phyloP scores from a whole-genome alignment of 2,329 filamentous ascomycete species.

The Colletotrichum sp. region DNA sequence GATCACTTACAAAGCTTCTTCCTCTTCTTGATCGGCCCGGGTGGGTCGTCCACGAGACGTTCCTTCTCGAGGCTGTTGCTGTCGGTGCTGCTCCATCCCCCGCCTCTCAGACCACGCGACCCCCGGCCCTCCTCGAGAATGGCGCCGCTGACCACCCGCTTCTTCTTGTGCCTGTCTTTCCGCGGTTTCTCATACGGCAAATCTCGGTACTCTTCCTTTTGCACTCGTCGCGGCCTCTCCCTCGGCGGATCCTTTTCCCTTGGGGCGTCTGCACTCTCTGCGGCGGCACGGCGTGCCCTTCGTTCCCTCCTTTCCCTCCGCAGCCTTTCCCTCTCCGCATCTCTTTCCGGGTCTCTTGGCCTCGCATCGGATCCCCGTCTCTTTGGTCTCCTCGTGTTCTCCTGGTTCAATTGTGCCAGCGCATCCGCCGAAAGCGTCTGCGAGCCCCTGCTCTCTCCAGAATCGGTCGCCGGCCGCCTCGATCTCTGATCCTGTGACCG shows the following conservation, averaged over 20 bases:
- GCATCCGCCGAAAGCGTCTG: slow-evolving; percentile 56
- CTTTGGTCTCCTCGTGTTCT: slow-evolving; percentile 54
- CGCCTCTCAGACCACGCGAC: slow-evolving; percentile 46
- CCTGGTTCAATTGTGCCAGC: slow-evolving; percentile 68
- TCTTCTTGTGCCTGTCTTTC: slow-evolving; percentile 52
- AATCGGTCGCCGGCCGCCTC: slow-evolving; percentile 34
- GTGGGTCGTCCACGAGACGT: slow-evolving; percentile 48
- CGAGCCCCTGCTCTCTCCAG: slow-evolving; percentile 36
- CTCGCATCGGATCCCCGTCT: slow-evolving; percentile 30
- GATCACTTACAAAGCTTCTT: slow-evolving; percentile 66
- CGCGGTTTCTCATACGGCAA: slow-evolving; percentile 35
- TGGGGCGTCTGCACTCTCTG: background rate
- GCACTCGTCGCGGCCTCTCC: slow-evolving; percentile 13
- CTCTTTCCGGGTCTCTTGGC: slow-evolving; percentile 31
- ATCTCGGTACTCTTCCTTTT: slow-evolving; percentile 28
- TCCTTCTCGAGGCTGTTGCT: slow-evolving; percentile 56
- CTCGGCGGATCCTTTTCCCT: background rate
- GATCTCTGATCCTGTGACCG: slow-evolving; percentile 34
- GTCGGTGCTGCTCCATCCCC: slow-evolving; percentile 45
- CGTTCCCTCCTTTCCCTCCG: slow-evolving; percentile 25
- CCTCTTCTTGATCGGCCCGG: slow-evolving; percentile 52
- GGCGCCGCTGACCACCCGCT: slow-evolving; percentile 72
- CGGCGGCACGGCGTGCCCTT: slow-evolving; percentile 15
- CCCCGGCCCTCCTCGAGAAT: slow-evolving; percentile 71
- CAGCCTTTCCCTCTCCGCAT: slow-evolving; percentile 37